Base-by-base conservation (phyloP, 495 filamentous ascomycete genomes). In the Aspergillus nanangensis region DNA sequence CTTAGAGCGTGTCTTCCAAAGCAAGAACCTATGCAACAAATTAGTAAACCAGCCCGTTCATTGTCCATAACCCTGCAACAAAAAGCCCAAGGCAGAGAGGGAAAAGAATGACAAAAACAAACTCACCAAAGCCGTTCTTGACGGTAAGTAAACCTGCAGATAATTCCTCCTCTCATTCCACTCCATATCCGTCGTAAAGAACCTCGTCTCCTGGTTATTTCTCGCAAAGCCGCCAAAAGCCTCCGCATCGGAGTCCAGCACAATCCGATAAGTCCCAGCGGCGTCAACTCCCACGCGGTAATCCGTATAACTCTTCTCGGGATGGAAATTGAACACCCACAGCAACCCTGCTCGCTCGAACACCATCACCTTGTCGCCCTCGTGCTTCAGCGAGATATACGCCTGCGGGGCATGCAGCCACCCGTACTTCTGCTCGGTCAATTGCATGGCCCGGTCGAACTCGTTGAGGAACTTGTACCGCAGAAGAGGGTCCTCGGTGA, bases 321-420 rank as follows among this genome's bases (percentile, higher is more conserved):
- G 84, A 61, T 96, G 83, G 76, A 96, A 96, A 67, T 98, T 98
- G 77, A 98, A 97, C 53, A 96, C 79, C 78, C 88, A 98, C 24
- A 98, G 71, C 33, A 96, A 63, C 0, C 90, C 90, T 3, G 82
- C 93, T 19, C 93, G 81, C 71, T 98, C 93, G 63, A 97, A 98
- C 40, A 94, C 91, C 50, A 98, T 78, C 15, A 96, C 87, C 71
- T 97, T 98, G 68, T 98, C 93, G 31, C 58, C 71, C 61, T 98
- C 90, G 66, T 98, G 83, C 80, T 97, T 97, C 55, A 98, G 74
- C 55, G 83, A 88, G 45, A 98, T 82, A 61, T 90, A 93, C 4
- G 92, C 93, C 72, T 96, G 91, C 4, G 82, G 62, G 2, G 87
- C 69, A 57, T 92, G 86, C 36, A 98, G 74, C 93, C 93, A 98